These are phyloP conservation scores for Esteya vermicola DNA, from an alignment of 2,329 filamentous ascomycete genomes.

Conservation along the genomic window DNA sequence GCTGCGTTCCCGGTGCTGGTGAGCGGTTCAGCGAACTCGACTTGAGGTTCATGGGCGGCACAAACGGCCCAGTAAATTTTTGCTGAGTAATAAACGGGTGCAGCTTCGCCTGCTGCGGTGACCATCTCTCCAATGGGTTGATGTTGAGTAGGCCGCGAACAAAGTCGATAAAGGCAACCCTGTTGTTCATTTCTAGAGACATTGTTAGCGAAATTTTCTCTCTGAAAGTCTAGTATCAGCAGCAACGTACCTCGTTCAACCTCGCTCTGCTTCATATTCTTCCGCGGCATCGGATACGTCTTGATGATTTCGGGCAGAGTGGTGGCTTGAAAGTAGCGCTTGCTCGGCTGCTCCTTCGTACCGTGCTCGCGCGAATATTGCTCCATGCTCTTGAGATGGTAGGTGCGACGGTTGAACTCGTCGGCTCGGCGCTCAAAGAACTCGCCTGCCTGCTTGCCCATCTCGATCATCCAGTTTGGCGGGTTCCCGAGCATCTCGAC, in stretches of 20 bases:
- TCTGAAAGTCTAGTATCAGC: too few relatives aligned
- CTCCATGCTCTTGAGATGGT: conserved; percentile 92
- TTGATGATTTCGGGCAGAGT: conserved; percentile 95
- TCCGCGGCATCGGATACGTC: conserved; percentile 93
- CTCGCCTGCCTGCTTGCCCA: conserved; percentile 93
- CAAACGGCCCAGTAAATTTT: conserved; percentile 91
- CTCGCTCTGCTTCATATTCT: conserved; percentile 98
- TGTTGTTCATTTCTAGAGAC: conserved; percentile 91
- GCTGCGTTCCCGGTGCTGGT: conserved; percentile 82
- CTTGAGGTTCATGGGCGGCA: conserved; percentile 94
- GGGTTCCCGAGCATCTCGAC: conserved; percentile 96
- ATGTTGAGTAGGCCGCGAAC: conserved; percentile 85
- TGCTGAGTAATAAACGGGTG: conserved; percentile 98
- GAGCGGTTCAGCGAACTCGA: conserved; percentile 73
- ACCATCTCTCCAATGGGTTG: conserved; percentile 94
- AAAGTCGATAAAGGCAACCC: conserved; percentile 95
- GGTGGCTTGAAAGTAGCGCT: conserved; percentile 95
- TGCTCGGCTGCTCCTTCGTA: conserved; percentile 96
- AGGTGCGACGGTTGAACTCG: conserved; percentile 82
- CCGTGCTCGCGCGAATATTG: conserved; percentile 92
- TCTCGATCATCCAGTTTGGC: conserved; percentile 97
- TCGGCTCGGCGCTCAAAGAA: conserved; percentile 91
- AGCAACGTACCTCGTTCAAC: conserved; percentile 70
- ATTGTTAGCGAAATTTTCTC: too few relatives aligned
- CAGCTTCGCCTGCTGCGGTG: conserved; percentile 89